A percentile compares a stretch with the other conserved stretches of the same genome.
Conservation (phyloP, 352 stramenopile species). For the Globisporangium barbulae region DNA sequence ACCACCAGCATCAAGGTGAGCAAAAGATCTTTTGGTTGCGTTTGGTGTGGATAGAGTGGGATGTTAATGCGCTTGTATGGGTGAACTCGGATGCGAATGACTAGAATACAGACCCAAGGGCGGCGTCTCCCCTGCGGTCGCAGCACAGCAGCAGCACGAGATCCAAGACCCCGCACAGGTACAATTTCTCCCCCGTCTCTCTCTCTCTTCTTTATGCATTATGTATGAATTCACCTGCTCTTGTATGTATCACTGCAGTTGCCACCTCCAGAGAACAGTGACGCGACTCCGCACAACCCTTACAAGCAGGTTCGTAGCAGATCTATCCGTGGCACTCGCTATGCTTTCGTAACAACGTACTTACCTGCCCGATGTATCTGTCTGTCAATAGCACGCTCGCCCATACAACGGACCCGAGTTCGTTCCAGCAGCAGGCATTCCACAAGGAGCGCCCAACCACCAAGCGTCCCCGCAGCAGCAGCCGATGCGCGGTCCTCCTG, state of each 20-base stretch:
- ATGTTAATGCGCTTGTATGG: not conserved
- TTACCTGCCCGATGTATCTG: not conserved
- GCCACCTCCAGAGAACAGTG: constrained; percentile 8
- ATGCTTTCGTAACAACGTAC: not conserved
- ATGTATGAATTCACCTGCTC: not conserved
- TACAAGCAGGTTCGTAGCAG: constrained; percentile 13
- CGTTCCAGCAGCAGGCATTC: constrained; percentile 20
- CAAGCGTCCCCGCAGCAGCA: constrained; percentile 38
- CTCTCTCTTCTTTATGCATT: not conserved
- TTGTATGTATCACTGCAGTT: not conserved
- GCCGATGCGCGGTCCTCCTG: constrained; percentile 44
- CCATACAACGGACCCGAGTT: constrained; percentile 50
- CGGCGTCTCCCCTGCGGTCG: not conserved
- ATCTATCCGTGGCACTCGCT: not conserved
- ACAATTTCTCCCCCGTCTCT: not conserved
- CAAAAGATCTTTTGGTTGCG: not conserved
- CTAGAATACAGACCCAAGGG: constrained; percentile 23
- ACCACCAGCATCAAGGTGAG: constrained; percentile 39
- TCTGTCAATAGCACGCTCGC: constrained; percentile 23
- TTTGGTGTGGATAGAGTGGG: not conserved
- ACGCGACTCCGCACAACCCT: constrained; percentile 7
- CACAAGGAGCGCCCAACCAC: constrained; percentile 12
- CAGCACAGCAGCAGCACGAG: constrained; percentile 16
- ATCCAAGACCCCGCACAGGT: constrained; percentile 17
- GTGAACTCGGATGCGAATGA: not conserved